Evolutionary conservation across 2,329 filamentous ascomycete species (phyloP), one percentile per base, ranked within the genome.

Genomic region (Lachnellula suecica): DNA sequence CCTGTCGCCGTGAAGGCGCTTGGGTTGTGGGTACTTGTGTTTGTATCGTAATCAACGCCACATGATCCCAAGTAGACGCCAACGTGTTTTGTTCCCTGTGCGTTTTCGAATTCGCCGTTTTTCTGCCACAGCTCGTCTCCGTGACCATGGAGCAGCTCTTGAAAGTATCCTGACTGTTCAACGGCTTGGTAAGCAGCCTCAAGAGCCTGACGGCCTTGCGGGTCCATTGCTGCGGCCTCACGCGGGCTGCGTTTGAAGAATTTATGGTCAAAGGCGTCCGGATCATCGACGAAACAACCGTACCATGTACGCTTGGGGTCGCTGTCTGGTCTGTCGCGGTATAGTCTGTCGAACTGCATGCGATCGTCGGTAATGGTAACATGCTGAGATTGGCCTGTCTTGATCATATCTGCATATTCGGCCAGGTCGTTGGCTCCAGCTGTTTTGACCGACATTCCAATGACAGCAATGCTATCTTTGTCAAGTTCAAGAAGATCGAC

Each of bases 1-100:
- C 73, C 72, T 0, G 66, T 70, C n/a, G 64, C 64, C 4, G 49
- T 38, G 23, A 49, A 47, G 23, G 51, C 47, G 10, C n/a, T 41
- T 49, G 10, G 46, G 7, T 5, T 31, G 27, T 58, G 44, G 8
- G 31, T 52, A 8, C 27, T 35, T n/a, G 50, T 44, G 27, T 56
- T 58, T 22, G 48, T 19, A 4, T 51, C 35, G 13, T 58, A 58
- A 17, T 58, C 53, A 8, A 29, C 17, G 19, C 27, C 19, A 9
- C 45, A 20, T 17, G 31, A 45, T 4, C 54, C 57, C 20, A 59
- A 43, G 43, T 53, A 59, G 40, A 55, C 58, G 4, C 55, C 57
- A n/a, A n/a, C n/a, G n/a, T n/a, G n/a, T n/a, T n/a, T n/a, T n/a
- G n/a, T n/a, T n/a, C n/a, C n/a, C n/a, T n/a, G n/a, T n/a, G n/a